phyloP scores from a whole-genome alignment of 495 filamentous ascomycete genomes.

The Annulohypoxylon bovei region DNA sequence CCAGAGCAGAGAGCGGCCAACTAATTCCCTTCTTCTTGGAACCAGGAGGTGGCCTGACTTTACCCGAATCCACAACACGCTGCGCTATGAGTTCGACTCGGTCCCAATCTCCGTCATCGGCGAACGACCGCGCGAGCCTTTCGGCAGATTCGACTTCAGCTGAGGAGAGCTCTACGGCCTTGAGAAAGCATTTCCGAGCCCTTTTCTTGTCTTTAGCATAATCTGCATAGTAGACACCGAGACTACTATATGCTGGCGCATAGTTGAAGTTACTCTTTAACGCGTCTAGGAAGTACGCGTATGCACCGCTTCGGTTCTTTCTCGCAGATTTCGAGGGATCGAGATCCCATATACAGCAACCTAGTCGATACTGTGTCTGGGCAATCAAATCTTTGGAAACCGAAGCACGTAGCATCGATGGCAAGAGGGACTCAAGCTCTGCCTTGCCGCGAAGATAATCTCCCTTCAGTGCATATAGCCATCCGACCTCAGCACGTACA shows the following conservation, averaged over 20 bases:
- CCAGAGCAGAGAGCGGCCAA: constrained; percentile 96
- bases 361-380: constrained; percentile 87
- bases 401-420: constrained; percentile 41
- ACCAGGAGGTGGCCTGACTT: constrained; percentile 85
- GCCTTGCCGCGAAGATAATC: constrained; percentile 69
- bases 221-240: constrained; percentile 95
- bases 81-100: constrained; percentile 92
- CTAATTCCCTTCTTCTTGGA: constrained; percentile 90
- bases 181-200: constrained; percentile 91
- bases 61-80: constrained; percentile 91
- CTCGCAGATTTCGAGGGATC: constrained; percentile 75
- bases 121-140: constrained; percentile 83
- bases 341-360: constrained; percentile 86
- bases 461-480: constrained; percentile 87
- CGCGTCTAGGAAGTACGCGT: constrained; percentile 82
- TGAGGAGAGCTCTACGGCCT: constrained; percentile 92
- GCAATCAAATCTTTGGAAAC: constrained; percentile 75
- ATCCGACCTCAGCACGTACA: constrained; percentile 83
- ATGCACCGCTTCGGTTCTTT: constrained; percentile 76
- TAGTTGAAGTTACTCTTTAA: constrained; percentile 89
- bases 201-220: constrained; percentile 86
- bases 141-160: constrained; percentile 90
- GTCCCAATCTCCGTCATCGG: constrained; percentile 93
- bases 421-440: constrained; percentile 76
- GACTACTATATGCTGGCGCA: constrained; percentile 90